These are phyloP conservation scores for Cucurbitaria berberidis DNA, from an alignment of 2,329 filamentous ascomycete genomes.

Conservation along the genomic window DNA sequence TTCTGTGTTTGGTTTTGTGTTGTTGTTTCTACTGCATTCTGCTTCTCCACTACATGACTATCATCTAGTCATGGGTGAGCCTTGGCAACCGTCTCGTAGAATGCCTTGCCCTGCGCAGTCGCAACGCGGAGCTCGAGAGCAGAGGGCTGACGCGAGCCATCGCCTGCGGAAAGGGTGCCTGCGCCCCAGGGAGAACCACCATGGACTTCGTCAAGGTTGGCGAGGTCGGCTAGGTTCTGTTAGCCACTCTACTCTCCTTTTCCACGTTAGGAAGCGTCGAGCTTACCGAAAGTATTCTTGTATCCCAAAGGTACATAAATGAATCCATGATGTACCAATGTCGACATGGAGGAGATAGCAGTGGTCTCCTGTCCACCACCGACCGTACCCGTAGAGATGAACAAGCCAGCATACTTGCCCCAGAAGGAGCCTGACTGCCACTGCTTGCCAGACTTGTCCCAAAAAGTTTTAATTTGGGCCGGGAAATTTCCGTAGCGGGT, in stretches of 20 bases:
- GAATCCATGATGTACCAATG: slow-evolving; percentile 90
- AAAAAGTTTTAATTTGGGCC: slow-evolving; percentile 91
- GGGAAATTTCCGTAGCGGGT: slow-evolving; percentile 98
- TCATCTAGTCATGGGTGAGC: slow-evolving; percentile 80
- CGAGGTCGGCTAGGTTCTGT: slow-evolving; percentile 56
- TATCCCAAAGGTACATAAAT: slow-evolving; percentile 97
- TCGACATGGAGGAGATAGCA: slow-evolving; percentile 79
- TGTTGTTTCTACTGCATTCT: slow-evolving; percentile 13
- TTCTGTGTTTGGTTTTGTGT: background rate
- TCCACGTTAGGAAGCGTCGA: background rate
- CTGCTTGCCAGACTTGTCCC: slow-evolving; percentile 86
- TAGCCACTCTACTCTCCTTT: slow-evolving; percentile 1
- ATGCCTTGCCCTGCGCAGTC: slow-evolving; percentile 79
- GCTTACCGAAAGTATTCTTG: slow-evolving; percentile 71
- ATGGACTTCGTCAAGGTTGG: slow-evolving; percentile 78
- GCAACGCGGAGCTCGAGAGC: slow-evolving; percentile 80
- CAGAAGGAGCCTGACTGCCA: slow-evolving; percentile 79
- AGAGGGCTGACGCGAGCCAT: slow-evolving; percentile 84
- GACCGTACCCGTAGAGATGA: slow-evolving; percentile 79
- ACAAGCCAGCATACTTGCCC: slow-evolving; percentile 91
- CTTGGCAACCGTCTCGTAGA: slow-evolving; percentile 79
- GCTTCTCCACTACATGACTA: slow-evolving; percentile 11
- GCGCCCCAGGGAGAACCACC: slow-evolving; percentile 93
- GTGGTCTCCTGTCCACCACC: slow-evolving; percentile 96
- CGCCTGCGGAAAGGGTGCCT: slow-evolving; percentile 79